Conservation (phyloP, 352 stramenopile genomes). For the Globisporangium parvum region DNA sequence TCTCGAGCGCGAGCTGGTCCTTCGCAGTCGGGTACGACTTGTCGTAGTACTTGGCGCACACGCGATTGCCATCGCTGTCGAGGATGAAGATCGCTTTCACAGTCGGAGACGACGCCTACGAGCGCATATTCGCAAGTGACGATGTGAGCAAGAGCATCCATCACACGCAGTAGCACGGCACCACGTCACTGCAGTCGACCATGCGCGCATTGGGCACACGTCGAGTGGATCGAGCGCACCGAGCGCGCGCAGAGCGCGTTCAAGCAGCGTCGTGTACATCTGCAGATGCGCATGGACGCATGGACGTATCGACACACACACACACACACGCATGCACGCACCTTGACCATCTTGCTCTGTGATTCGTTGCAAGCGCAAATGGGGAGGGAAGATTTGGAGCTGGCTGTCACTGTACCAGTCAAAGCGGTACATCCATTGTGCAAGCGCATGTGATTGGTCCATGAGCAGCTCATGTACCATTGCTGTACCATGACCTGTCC, state of each 20-base stretch:
- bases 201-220: not conserved
- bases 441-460: too few relatives aligned
- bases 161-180: not conserved
- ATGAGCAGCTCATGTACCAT: too few relatives aligned
- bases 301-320: constrained; percentile 7
- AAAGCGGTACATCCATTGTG: too few relatives aligned
- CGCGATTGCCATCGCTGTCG: constrained; percentile 83
- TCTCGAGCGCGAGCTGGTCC: constrained; percentile 84
- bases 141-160: not conserved
- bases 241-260: not conserved
- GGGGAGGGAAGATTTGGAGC: constrained; percentile 7
- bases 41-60: constrained; percentile 92
- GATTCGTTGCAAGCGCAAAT: constrained; percentile 2
- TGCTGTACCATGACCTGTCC: too few relatives aligned
- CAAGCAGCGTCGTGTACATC: not conserved
- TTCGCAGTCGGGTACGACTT: constrained; percentile 83
- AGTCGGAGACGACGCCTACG: constrained; percentile 56
- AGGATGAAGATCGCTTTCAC: constrained; percentile 88
- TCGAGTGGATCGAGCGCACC: not conserved
- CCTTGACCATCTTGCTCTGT: constrained; percentile 51
- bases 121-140: not conserved
- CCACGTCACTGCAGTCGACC: too few relatives aligned
- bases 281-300: not conserved
- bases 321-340: constrained; percentile 14
- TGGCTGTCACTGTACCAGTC: too few relatives aligned